Conservation (phyloP, 2,329 filamentous ascomycete genomes). For the Penicillium digitatum region DNA sequence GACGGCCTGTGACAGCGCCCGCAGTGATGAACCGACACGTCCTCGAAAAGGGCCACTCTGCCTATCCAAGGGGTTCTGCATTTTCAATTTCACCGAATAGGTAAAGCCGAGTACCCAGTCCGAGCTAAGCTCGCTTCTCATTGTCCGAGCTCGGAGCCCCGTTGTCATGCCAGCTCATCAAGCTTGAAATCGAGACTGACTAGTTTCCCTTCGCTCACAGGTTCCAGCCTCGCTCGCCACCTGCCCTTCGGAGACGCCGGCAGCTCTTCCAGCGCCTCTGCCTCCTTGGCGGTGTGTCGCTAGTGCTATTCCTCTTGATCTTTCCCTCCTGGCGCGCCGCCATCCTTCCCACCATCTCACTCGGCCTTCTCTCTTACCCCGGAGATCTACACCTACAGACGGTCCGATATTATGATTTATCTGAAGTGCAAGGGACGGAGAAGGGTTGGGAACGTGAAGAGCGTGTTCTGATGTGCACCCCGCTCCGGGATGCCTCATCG, state of each 20-base stretch:
- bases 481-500: slow-evolving; percentile 83
- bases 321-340: slow-evolving; percentile 69
- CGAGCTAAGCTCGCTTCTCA: neutral
- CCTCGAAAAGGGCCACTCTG: slow-evolving; percentile 70
- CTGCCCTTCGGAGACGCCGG: slow-evolving; percentile 67
- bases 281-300: slow-evolving; percentile 51
- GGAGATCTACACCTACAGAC: slow-evolving; percentile 82
- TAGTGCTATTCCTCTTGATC: slow-evolving; percentile 64
- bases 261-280: slow-evolving; percentile 68
- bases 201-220: slow-evolving; percentile 43
- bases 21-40: slow-evolving; percentile 81
- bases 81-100: slow-evolving; percentile 88
- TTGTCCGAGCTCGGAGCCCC: neutral
- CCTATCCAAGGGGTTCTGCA: slow-evolving; percentile 67
- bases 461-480: slow-evolving; percentile 89
- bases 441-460: slow-evolving; percentile 96
- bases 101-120: slow-evolving; percentile 50
- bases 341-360: slow-evolving; percentile 59
- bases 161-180: neutral
- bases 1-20: slow-evolving; percentile 14
- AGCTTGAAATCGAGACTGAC: slow-evolving; percentile 8
- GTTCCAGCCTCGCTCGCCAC: slow-evolving; percentile 79
- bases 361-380: slow-evolving; percentile 64
- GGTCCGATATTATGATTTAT: slow-evolving; percentile 93
- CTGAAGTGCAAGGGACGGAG: slow-evolving; percentile 83